Evolutionary conservation across 208 protist genomes (phyloP).

Genomic region (Wallacemonas sp.): DNA sequence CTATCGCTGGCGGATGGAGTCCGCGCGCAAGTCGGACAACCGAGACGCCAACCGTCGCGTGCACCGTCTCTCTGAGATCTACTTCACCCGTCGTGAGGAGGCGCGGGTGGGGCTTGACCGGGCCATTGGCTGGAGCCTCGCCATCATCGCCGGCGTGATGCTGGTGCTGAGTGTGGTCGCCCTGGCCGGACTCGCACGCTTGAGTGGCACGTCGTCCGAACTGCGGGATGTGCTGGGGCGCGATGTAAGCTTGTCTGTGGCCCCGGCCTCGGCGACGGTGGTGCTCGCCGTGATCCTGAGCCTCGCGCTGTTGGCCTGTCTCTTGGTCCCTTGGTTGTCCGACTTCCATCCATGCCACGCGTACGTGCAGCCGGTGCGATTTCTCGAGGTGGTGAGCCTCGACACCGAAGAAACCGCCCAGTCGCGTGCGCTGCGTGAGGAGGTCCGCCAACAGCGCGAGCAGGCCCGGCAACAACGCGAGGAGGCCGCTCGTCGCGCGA

Average conservation of each 20-base stretch:
- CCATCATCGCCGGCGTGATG: not conserved
- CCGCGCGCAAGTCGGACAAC: not conserved
- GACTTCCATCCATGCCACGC: not conserved
- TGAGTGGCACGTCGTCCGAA: not conserved
- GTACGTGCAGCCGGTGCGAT: not conserved
- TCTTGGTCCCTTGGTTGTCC: not conserved
- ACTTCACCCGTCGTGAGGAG: conserved; percentile 9
- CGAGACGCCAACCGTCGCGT: not conserved
- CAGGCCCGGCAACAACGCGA: not conserved
- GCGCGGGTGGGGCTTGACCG: not conserved
- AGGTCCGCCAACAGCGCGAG: conserved; percentile 8
- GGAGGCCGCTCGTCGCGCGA: conserved; percentile 1
- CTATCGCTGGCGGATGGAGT: conserved; percentile 8
- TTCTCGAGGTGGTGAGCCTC: not conserved
- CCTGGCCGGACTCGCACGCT: not conserved
- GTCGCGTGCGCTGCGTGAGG: conserved; percentile 3
- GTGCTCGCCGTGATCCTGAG: not conserved
- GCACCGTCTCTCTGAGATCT: conserved; percentile 5
- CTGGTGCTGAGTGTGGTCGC: not conserved
- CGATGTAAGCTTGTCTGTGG: not conserved
- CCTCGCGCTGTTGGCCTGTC: not conserved
- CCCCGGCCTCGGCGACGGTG: not conserved
- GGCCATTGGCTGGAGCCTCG: conserved; percentile 1
- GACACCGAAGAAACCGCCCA: conserved; percentile 1
- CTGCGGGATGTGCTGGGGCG: not conserved